Evolutionary conservation across 2,329 filamentous ascomycete species (phyloP), one percentile per base, ranked within the genome.

Genomic region (Daldinia sp.): DNA sequence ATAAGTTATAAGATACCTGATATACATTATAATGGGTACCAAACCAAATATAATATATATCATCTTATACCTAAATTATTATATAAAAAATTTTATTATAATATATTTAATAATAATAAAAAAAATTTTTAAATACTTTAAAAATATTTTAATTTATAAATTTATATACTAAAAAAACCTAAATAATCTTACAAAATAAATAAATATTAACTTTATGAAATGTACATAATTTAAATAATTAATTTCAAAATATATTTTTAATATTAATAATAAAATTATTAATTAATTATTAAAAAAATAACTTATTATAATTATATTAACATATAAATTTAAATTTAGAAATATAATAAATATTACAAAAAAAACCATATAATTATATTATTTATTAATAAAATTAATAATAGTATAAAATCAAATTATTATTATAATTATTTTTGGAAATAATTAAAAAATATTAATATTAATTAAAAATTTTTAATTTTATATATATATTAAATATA

Each of bases 61-160:
- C 56, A 32, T 59, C 9, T 60, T 23, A 17, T 61, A 61, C 29
- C 41, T 56, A 23, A 61, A 45, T 47, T 5, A 19, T 27, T 61
- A 61, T 30, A 61, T 56, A 61, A 55, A 61, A 55, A 51, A 54
- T 11, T 13, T 43, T 21, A 54, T 23, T 21, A 43, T 43, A 43
- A 43, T 3, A 1, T 32, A 43, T 50, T 30, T 23, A 17, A 37
- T 49, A 50, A 41, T 32, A 19, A 15, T 32, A 13, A 29, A 27
- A 10, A 45, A 32, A 21, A 55, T 45, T 15, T 47, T 55, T 9
- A 55, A 21, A 32, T 55, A 55, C 47, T 43, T 55, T 43, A 43
- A 43, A 43, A 5, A 21, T 19, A 43, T 21, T 7, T 43, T 21
- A 15, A 43, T 43, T 15, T 52, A 34, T 49, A 32, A 61, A 52